Evolutionary conservation across 2,329 filamentous ascomycete species (phyloP).

Genomic region (Chaetothyriales sp.): DNA sequence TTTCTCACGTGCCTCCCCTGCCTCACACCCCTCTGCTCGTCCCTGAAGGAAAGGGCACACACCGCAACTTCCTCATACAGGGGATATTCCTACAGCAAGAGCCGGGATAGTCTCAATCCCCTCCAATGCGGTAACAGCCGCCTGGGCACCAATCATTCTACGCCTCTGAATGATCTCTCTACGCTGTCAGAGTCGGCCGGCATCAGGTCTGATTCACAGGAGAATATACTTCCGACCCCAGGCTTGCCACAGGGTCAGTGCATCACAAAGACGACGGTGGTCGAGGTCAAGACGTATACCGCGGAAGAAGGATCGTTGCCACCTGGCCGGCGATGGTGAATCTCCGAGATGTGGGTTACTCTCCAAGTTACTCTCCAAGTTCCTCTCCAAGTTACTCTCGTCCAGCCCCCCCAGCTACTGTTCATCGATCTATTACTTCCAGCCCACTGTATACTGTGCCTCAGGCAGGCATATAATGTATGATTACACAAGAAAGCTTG

Average conservation of each 20-base stretch:
- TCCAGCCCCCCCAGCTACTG: too few relatives aligned
- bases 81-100: neutral
- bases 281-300: neutral
- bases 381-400: too few relatives aligned
- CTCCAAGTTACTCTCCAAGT: too few relatives aligned
- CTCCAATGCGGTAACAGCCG: neutral
- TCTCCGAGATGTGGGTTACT: neutral
- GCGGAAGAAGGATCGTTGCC: neutral
- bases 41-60: neutral
- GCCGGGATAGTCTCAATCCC: neutral
- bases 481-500: too few relatives aligned
- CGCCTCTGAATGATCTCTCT: neutral
- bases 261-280: constrained; percentile 4
- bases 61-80: neutral
- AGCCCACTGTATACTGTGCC: too few relatives aligned
- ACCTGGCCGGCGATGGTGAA: neutral
- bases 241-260: neutral
- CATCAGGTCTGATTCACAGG: constrained; percentile 1
- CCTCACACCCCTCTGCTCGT: constrained; percentile 19
- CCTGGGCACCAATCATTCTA: neutral
- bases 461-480: too few relatives aligned
- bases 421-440: too few relatives aligned
- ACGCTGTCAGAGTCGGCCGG: neutral
- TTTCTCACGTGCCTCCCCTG: constrained; percentile 26
- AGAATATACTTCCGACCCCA: neutral